Percentiles rank a stretch among this genome's conserved stretches.
Evolutionary conservation across 2,329 filamentous ascomycete genomes (phyloP).

Genomic region (Eutypella sp.): DNA sequence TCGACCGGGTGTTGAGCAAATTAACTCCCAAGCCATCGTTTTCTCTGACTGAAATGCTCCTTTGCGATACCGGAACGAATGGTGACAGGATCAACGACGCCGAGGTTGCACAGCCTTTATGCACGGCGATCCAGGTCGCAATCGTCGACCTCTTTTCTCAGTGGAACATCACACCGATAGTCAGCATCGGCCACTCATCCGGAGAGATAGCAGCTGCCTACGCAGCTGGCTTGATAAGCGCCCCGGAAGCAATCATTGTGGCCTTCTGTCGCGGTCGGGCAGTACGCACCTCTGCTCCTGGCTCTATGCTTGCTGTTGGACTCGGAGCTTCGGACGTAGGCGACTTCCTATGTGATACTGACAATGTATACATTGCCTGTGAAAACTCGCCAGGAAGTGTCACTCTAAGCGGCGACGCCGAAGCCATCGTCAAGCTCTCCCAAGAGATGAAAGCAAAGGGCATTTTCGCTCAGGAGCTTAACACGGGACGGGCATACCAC

Average conservation of each 20-base stretch:
- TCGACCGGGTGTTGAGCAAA: slow-evolving; percentile 9
- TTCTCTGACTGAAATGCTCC: slow-evolving; percentile 8
- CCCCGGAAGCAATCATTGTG: slow-evolving; percentile 19
- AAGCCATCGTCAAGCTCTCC: slow-evolving; percentile 34
- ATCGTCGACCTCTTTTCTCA: slow-evolving; percentile 36
- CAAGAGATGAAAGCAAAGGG: slow-evolving; percentile 34
- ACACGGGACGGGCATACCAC: slow-evolving; percentile 36
- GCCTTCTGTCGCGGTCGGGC: slow-evolving; percentile 20
- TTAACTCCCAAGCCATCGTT: slow-evolving; percentile 6
- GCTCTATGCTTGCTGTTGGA: slow-evolving; percentile 29
- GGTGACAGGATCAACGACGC: slow-evolving; percentile 11
- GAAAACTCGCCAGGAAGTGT: slow-evolving; percentile 41
- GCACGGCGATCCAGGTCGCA: slow-evolving; percentile 40
- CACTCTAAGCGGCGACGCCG: slow-evolving; percentile 43
- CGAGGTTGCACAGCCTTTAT: slow-evolving; percentile 29
- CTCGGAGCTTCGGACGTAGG: slow-evolving; percentile 18
- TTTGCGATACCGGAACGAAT: slow-evolving; percentile 1
- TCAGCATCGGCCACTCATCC: slow-evolving; percentile 33
- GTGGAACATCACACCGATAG: slow-evolving; percentile 27
- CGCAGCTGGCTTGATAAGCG: slow-evolving; percentile 21
- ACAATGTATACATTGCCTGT: slow-evolving; percentile 32
- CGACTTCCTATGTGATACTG: slow-evolving; percentile 28
- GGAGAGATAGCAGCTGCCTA: slow-evolving; percentile 43
- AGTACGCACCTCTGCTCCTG: slow-evolving; percentile 9
- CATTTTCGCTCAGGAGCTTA: slow-evolving; percentile 41